Base-by-base conservation (phyloP, 352 stramenopile genomes). In the Phytophthora podocarpi region DNA sequence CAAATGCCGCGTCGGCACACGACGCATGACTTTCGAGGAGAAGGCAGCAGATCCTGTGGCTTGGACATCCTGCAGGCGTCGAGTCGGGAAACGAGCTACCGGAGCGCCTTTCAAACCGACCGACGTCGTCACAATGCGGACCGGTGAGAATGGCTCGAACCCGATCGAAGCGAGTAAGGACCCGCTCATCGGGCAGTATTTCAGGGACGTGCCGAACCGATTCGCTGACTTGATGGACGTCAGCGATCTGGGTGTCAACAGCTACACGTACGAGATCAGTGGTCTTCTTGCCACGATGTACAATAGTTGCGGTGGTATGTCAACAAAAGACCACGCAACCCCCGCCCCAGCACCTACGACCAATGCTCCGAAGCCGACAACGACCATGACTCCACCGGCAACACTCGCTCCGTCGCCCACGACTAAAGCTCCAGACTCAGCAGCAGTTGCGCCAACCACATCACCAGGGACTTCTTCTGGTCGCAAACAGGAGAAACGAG, bases 211-310 rank as follows among this genome's bases (percentile, higher is more conserved):
- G 15, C 59, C 57, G 2, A 77, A 65, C 45, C 62, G 52, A 5
- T 83, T 78, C 31, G 74, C 67, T 0, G 76, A 67, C 28, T 57
- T 82, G 15, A 70, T 80, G 40, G 73, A 81, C 27, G 46, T 56
- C 15, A 67, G 70, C 4, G 67, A 79, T 49, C 49, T 86, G 5
- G 76, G 74, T 18, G 6, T 40, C 18, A 70, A 24, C 52, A 83
- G 76, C 64, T 86, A 83, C 66, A 69, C 74, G 49, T 83, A 78
- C 57, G 76, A 83, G 46, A 60, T 83, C 51, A 76, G 54, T 21
- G 63, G 67, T 8, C 41, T 69, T 26, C 53, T 83, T 7, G 67
- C 63, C 12, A 67, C 30, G 5, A 72, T 80, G 67, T 82, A 76
- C 43, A 68, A 45, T 13, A 36, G 41, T 15, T 82, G 67, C 28